These are phyloP conservation scores for Stemphylium lycopersici DNA, from an alignment of 2,329 filamentous ascomycete species.

Conservation along the genomic window DNA sequence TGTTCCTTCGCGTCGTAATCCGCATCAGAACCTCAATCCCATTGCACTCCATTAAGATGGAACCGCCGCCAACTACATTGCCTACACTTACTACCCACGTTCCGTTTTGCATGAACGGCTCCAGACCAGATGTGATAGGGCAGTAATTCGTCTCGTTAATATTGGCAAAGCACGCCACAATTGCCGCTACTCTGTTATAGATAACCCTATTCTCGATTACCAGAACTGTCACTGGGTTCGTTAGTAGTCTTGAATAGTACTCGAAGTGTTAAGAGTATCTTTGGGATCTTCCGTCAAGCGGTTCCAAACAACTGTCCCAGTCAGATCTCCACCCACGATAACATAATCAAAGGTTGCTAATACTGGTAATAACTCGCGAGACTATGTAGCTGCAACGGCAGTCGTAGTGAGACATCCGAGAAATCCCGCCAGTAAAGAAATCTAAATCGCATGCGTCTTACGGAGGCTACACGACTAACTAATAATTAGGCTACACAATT, in stretches of 20 bases:
- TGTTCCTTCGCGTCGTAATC: constrained; percentile 60
- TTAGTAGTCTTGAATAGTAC: neutral
- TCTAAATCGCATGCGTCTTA: neutral
- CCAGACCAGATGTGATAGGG: constrained; percentile 20
- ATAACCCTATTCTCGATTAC: constrained; percentile 25
- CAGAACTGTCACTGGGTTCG: constrained; percentile 16
- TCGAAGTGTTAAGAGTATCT: neutral
- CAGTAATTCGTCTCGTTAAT: constrained; percentile 20
- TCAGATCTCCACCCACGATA: constrained; percentile 28
- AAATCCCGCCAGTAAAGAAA: neutral
- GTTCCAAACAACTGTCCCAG: constrained; percentile 26
- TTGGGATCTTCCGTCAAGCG: constrained; percentile 19
- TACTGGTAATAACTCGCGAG: neutral
- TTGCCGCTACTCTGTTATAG: constrained; percentile 13
- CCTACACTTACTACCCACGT: constrained; percentile 27
- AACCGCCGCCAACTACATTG: constrained; percentile 41
- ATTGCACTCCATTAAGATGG: constrained; percentile 44
- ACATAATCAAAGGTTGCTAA: constrained; percentile 23
- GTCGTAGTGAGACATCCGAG: neutral
- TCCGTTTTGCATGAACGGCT: constrained; percentile 28
- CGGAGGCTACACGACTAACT: neutral
- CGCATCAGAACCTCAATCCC: constrained; percentile 35
- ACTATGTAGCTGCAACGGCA: neutral
- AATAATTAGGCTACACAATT: neutral
- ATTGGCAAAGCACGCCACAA: constrained; percentile 16